These are phyloP conservation scores for Zygosaccharomyces kombuchaensis DNA, from an alignment of 805 yeast species.

Conservation along the genomic window DNA sequence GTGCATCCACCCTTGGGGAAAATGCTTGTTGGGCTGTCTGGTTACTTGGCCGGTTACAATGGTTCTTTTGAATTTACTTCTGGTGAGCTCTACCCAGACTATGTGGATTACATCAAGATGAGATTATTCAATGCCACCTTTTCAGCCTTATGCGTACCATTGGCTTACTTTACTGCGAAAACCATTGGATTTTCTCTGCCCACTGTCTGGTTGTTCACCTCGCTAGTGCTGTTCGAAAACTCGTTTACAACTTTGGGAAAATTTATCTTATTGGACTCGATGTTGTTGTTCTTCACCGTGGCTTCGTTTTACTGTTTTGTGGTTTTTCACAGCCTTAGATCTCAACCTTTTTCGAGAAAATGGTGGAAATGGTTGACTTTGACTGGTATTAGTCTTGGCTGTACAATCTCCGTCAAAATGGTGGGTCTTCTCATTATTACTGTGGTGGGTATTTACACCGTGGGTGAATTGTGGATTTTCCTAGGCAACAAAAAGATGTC, in stretches of 20 bases:
- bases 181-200: constrained; percentile 48
- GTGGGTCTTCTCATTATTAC: constrained; percentile 90
- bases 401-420: constrained; percentile 91
- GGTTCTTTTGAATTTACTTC: constrained; percentile 71
- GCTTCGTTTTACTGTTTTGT: constrained; percentile 60
- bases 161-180: constrained; percentile 66
- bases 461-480: constrained; percentile 80
- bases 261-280: constrained; percentile 72
- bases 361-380: constrained; percentile 95
- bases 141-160: constrained; percentile 61
- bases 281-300: constrained; percentile 70
- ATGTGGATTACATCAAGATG: constrained; percentile 58
- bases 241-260: constrained; percentile 67
- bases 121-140: constrained; percentile 67
- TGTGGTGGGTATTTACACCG: constrained; percentile 84
- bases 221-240: constrained; percentile 63
- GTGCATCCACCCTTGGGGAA: constrained; percentile 88
- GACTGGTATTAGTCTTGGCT: constrained; percentile 84
- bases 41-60: constrained; percentile 76
- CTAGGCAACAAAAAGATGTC: constrained; percentile 63
- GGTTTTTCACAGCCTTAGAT: constrained; percentile 47
- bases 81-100: constrained; percentile 60
- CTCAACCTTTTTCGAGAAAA: constrained; percentile 54
- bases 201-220: constrained; percentile 56
- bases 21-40: constrained; percentile 73